Evolutionary conservation across 768 basidiomycete genomes (phyloP).

Genomic region (Trametes coccinea): DNA sequence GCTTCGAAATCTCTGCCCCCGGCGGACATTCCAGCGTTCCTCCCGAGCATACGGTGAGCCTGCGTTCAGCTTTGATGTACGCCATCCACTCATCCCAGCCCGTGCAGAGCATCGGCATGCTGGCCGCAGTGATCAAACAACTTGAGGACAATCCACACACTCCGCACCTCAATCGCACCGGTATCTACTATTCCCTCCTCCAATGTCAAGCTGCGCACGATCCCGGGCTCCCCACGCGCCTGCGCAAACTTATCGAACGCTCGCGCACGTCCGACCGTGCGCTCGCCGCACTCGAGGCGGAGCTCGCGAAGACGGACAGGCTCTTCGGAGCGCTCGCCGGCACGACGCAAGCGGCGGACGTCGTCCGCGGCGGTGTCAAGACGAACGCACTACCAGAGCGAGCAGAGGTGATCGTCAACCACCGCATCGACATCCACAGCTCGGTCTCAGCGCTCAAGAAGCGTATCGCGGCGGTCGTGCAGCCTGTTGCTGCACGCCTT

Average conservation of each 20-base stretch:
- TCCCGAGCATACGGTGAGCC: slow-evolving; percentile 69
- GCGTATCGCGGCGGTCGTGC: slow-evolving; percentile 38
- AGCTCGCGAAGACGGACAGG: slow-evolving; percentile 37
- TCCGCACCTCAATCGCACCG: slow-evolving; percentile 50
- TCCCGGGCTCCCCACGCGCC: slow-evolving; percentile 47
- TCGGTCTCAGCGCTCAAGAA: slow-evolving; percentile 25
- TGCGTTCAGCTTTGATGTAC: background rate
- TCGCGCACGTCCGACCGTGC: slow-evolving; percentile 52
- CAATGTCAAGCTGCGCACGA: slow-evolving; percentile 69
- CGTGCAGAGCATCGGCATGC: slow-evolving; percentile 47
- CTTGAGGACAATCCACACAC: slow-evolving; percentile 67
- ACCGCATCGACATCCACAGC: slow-evolving; percentile 51
- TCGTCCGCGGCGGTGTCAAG: slow-evolving; percentile 43
- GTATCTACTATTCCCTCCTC: slow-evolving; percentile 58
- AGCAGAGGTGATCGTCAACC: slow-evolving; percentile 69
- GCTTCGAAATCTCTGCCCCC: slow-evolving; percentile 61
- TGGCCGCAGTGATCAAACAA: slow-evolving; percentile 66
- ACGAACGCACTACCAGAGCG: slow-evolving; percentile 76
- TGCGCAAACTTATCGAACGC: slow-evolving; percentile 49
- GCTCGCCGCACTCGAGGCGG: slow-evolving; percentile 52
- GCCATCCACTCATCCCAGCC: background rate
- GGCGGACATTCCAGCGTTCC: slow-evolving; percentile 91
- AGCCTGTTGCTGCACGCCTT: slow-evolving; percentile 47
- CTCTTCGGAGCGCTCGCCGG: slow-evolving; percentile 49
- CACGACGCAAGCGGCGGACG: slow-evolving; percentile 79